Percentiles rank a stretch among this genome's conserved stretches.
These are phyloP conservation scores for Syzygium syzygioides DNA, from an alignment of 441 rosid genomes.

Conservation along the genomic window DNA sequence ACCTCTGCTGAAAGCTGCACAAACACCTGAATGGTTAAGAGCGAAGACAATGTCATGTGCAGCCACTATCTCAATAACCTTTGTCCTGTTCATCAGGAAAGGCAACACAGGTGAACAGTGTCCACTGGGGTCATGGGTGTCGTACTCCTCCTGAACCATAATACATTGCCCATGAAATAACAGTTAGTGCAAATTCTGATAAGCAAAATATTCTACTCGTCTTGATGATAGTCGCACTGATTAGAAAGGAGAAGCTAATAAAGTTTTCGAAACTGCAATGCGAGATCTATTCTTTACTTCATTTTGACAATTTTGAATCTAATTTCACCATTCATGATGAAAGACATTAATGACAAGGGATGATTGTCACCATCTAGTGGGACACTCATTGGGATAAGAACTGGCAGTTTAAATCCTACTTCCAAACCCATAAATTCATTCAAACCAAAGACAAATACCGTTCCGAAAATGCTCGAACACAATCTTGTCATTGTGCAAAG, in stretches of 20 bases:
- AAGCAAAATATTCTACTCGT: background rate
- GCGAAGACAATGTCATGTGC: constrained; percentile 93
- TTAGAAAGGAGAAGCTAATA: background rate
- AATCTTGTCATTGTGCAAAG: background rate
- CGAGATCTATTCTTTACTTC: background rate
- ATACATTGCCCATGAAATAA: background rate
- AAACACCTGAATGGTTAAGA: constrained; percentile 95
- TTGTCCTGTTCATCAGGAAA: constrained; percentile 83
- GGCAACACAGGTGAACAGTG: constrained; percentile 68
- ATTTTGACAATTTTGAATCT: background rate
- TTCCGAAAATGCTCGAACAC: background rate
- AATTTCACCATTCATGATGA: background rate
- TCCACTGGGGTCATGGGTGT: constrained; percentile 92
- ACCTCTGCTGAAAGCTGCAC: constrained; percentile 97
- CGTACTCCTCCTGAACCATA: constrained; percentile 69
- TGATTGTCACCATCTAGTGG: background rate
- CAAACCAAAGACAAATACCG: background rate
- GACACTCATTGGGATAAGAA: background rate
- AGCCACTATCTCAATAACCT: constrained; percentile 92
- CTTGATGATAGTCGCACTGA: background rate
- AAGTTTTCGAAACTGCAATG: background rate
- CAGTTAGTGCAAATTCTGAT: background rate
- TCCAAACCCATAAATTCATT: background rate
- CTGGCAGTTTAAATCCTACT: background rate
- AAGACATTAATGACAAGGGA: background rate